Conservation (phyloP, 116 monocot species). For the Phalaenopsis hybrid region DNA sequence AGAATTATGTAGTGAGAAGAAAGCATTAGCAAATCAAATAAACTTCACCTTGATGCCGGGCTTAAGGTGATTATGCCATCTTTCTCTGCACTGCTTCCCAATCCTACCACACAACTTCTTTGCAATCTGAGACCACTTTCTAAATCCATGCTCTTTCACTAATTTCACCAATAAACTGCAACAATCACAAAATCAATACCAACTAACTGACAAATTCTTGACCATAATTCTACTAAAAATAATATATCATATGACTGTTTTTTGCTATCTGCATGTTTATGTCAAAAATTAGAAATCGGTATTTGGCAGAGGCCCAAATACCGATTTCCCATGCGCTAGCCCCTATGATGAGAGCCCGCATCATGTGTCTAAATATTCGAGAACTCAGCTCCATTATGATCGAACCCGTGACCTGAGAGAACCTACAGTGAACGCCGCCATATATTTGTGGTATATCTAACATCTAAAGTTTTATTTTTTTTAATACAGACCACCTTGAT, state of each 20-base stretch:
- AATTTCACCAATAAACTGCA: constrained; percentile 43
- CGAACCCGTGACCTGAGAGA: no score
- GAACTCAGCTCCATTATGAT: no score
- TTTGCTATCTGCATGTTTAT: no score
- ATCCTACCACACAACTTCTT: constrained; percentile 57
- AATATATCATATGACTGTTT: neutral
- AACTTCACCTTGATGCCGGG: constrained; percentile 69
- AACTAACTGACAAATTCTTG: neutral
- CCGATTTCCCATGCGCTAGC: no score
- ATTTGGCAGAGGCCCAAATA: no score
- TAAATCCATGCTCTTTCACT: constrained; percentile 57
- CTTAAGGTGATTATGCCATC: constrained; percentile 86
- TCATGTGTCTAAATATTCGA: no score
- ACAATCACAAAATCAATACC: neutral
- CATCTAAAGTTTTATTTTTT: no score
- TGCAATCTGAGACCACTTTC: constrained; percentile 77
- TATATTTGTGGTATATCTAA: no score
- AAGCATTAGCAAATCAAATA: neutral
- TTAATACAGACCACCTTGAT: no score
- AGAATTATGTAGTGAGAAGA: neutral
- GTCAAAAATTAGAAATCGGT: neutral
- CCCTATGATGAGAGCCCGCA: no score
- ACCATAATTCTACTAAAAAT: neutral
- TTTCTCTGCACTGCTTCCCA: constrained; percentile 85
- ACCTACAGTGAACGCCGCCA: no score